Conservation (phyloP, 2,329 filamentous ascomycete species). For the Phialocephala subalpina region DNA sequence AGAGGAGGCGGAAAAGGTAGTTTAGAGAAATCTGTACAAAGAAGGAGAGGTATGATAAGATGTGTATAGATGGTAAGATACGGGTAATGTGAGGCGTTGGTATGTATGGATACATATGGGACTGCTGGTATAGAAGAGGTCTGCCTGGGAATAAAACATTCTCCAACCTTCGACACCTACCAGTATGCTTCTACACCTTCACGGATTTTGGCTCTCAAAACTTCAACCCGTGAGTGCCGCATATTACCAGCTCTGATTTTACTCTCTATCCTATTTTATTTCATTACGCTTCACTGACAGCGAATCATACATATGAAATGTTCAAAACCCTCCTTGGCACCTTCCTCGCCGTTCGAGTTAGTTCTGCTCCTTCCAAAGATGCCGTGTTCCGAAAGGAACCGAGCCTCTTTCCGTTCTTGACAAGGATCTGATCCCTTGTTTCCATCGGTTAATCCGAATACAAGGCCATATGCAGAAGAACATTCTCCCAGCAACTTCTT, state of each 20-base stretch:
- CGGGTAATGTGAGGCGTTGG: neutral
- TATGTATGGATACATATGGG: neutral
- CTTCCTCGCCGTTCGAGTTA: conserved; percentile 1
- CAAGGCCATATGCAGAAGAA: neutral
- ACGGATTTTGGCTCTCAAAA: neutral
- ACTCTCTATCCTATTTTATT: neutral
- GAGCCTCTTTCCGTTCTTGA: neutral
- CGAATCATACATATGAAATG: neutral
- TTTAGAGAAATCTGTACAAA: conserved; percentile 43
- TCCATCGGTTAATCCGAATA: neutral
- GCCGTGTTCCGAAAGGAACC: neutral
- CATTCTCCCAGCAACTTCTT: neutral
- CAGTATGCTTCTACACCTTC: neutral
- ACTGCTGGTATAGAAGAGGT: neutral
- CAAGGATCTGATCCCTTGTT: neutral
- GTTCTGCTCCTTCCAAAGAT: neutral
- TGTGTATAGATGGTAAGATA: neutral
- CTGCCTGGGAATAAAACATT: neutral
- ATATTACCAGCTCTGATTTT: neutral
- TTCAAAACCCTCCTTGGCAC: neutral
- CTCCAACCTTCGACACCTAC: neutral
- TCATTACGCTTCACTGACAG: neutral
- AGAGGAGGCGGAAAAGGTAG: conserved; percentile 87
- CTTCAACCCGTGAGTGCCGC: neutral
- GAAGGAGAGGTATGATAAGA: neutral